Conservation (phyloP, 1,139 yeast species). For the Scheffersomyces titani region DNA sequence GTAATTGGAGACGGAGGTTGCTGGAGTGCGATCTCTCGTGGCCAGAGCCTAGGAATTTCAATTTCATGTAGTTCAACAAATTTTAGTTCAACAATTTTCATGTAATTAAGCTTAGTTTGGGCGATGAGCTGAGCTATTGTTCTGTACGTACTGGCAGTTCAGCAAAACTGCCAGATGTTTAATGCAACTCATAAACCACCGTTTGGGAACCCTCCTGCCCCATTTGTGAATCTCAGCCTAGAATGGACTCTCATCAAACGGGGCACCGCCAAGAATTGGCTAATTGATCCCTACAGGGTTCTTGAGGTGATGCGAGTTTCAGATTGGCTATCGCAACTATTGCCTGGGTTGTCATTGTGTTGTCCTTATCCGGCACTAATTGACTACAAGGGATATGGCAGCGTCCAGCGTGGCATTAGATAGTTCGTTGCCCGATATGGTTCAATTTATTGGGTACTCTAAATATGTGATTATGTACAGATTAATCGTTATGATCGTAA, state of each 20-base stretch:
- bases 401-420: neutral
- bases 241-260: neutral
- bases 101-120: neutral
- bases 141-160: neutral
- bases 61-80: neutral
- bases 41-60: neutral
- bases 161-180: neutral
- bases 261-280: neutral
- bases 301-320: neutral
- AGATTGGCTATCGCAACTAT: neutral
- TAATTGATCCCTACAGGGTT: neutral
- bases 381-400: neutral
- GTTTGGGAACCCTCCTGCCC: too few species aligned
- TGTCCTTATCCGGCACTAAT: neutral
- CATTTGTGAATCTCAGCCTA: neutral
- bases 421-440: neutral
- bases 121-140: neutral
- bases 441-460: neutral
- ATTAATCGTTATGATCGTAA: neutral
- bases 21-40: neutral
- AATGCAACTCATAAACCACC: neutral
- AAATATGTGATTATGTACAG: neutral
- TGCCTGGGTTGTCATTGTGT: neutral
- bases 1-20: neutral
- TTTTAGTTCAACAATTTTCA: neutral